These are phyloP conservation scores for Thraustochytrium sp. DNA, from an alignment of 352 stramenopile genomes.

Conservation along the genomic window DNA sequence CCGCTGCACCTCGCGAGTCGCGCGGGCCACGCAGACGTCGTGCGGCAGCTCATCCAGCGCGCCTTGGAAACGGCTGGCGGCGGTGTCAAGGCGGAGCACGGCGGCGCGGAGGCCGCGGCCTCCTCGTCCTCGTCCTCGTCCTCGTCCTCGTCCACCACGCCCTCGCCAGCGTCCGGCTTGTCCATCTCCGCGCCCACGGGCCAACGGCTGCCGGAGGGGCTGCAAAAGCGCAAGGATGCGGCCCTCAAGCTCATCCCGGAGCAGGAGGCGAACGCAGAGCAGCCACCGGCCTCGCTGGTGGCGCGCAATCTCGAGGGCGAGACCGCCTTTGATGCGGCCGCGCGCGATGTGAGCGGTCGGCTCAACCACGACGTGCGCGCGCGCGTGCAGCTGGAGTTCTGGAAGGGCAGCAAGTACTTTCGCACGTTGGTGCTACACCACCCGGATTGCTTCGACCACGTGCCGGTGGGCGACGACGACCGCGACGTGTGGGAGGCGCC, in stretches of 20 bases:
- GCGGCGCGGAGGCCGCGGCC: not conserved
- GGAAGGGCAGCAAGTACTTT: slow-evolving; percentile 52
- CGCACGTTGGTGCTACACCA: slow-evolving; percentile 78
- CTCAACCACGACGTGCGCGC: not conserved
- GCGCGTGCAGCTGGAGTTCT: slow-evolving; percentile 42
- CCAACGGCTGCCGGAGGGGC: not conserved
- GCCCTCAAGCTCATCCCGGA: not conserved
- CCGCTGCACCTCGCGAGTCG: slow-evolving; percentile 46
- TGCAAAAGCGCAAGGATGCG: slow-evolving; percentile 9
- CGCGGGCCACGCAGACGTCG: slow-evolving; percentile 9
- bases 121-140: too few relatives aligned
- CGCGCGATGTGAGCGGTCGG: not conserved
- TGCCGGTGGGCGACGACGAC: slow-evolving; percentile 46
- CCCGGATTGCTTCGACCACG: slow-evolving; percentile 75
- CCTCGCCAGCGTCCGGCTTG: not conserved
- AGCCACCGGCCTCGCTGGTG: not conserved
- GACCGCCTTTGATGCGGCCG: slow-evolving; percentile 46
- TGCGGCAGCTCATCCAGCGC: not conserved
- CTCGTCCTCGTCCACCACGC: not conserved
- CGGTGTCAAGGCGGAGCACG: not conserved
- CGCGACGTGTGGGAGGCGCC: slow-evolving; percentile 74
- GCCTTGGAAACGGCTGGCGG: not conserved
- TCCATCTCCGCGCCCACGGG: not conserved
- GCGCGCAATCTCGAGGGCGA: slow-evolving; percentile 45
- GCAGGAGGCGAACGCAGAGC: not conserved